Base-by-base conservation (phyloP, 768 basidiomycete species). In the Mycena albidolilacea region DNA sequence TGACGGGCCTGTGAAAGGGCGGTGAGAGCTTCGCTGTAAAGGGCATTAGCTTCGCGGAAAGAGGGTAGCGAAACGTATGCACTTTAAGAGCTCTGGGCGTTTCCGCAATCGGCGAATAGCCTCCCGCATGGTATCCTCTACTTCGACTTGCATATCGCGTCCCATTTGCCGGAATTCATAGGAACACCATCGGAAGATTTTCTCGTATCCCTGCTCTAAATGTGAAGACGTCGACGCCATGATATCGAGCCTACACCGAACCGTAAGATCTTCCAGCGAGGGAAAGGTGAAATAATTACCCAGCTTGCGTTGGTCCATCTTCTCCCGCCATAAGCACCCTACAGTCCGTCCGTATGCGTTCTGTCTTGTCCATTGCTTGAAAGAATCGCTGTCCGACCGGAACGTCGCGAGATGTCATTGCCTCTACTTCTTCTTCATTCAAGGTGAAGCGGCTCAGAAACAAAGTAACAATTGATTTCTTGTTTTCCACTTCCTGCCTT, bases 361-460 rank as follows among this genome's bases (percentile, higher is more conserved):
- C 92, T 0, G 95, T 92, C 79, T 93, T 93, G 81, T 95, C 93
- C 91, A 99, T 94, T 0, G 95, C 94, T 3, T 87, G 83, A 80
- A 98, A 99, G 78, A 99, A 92, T 2, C 85, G 85, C 7, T 85
- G 80, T 0, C 93, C 93, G 19, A 98, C 86, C 7, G 93, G 89
- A 6, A 97, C 87, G 39, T 97, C 93, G 46, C 95, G 84, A 11
- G 95, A 95, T 0, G 90, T 90, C 48, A 99, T 85, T 0, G 92
- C 90, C 39, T 92, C 90, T 0, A 89, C 82, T 78, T 98, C 97
- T 14, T 87, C 85, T 1, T 93, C 88, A 5, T 83, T 89, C 15
- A 99, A 89, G 0, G 96, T 98, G 82, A 99, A 99, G 2, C 93
- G 91, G 0, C 87, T 82, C 30, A 99, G 89, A 82, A 99, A 98